These are phyloP conservation scores for Cordia subcordata DNA, from an alignment of 257 asterid species.

Conservation along the genomic window DNA sequence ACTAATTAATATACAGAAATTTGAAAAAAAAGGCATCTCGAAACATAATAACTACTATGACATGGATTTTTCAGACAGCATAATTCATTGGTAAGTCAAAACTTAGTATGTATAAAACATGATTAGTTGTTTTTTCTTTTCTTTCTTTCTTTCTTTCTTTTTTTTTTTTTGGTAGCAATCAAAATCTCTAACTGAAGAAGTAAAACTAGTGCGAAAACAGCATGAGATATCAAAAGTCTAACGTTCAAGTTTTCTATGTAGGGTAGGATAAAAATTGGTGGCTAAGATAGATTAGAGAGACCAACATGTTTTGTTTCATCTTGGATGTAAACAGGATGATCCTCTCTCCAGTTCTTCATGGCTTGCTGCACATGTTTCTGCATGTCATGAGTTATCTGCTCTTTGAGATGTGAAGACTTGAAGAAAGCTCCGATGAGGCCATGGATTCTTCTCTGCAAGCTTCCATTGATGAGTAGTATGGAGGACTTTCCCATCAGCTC, in stretches of 20 bases:
- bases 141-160: not conserved
- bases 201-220: too few relatives aligned
- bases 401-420: conserved; percentile 57
- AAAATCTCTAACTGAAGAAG: not conserved
- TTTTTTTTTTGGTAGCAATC: not conserved
- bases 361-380: conserved; percentile 52
- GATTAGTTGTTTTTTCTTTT: conserved; percentile 8
- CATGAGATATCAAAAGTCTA: too few relatives aligned
- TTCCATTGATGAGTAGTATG: conserved; percentile 65
- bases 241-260: too few relatives aligned
- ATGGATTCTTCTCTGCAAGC: conserved; percentile 73
- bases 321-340: conserved; percentile 59
- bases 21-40: not conserved
- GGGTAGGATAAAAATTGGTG: too few relatives aligned
- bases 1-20: conserved; percentile 14
- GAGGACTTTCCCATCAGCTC: conserved; percentile 86
- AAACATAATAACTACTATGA: conserved; percentile 43
- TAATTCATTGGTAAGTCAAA: conserved; percentile 32
- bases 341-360: conserved; percentile 63
- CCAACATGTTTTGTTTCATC: conserved; percentile 70
- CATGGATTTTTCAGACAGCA: conserved; percentile 29
- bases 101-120: conserved; percentile 22
- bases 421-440: conserved; percentile 76
- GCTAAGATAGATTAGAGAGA: too few relatives aligned
- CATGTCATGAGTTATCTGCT: conserved; percentile 69